Base-by-base conservation (phyloP, 202 grass and related monocot species). In the Saccharum hybrid region DNA sequence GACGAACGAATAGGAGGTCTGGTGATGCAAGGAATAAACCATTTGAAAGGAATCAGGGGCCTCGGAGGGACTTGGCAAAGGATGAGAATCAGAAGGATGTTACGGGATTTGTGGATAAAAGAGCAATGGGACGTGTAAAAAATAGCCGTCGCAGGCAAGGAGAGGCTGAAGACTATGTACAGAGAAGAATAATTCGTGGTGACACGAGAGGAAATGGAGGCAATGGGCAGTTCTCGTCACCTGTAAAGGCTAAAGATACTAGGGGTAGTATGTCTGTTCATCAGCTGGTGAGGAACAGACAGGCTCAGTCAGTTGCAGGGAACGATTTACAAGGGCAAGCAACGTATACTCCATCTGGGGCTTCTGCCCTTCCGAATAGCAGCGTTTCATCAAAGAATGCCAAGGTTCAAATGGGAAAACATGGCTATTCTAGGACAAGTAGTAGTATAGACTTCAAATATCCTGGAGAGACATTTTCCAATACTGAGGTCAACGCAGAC, bases 101-200 rank as follows among this genome's bases (percentile, higher is more conserved):
- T 72, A 69, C 16, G 56, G 63, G 72, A 52, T 90, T 74, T 16
- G 13, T 75, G 85, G 83, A 74, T 64, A 84, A 62, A 78, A 63
- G 66, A 79, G 62, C 46, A 38, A n/a, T 6, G 0, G 18, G 21
- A 23, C 42, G 22, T 78, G 76, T 59, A 74, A 26, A 77, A 78
- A 77, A 30, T 26, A 82, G 34, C 54, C 31, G 0, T 14, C 23
- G 62, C 39, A 16, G 76, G 4, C 71, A 61, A 78, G 69, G 57
- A 79, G 67, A 89, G 63, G 78, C 87, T 36, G 87, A 95, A 78
- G 81, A 79, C 22, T 84, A 87, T 81, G 79, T 91, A 23, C 74
- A 77, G 49, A 75, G 75, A 82, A 92, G 73, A 76, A 86, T 72
- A 22, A 42, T 80, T 85, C 46, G 61, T 81, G 10, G 69, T 76